Evolutionary conservation across 1,284 basidiomycete genomes (phyloP).

Genomic region (Ceratobasidium theobromae): DNA sequence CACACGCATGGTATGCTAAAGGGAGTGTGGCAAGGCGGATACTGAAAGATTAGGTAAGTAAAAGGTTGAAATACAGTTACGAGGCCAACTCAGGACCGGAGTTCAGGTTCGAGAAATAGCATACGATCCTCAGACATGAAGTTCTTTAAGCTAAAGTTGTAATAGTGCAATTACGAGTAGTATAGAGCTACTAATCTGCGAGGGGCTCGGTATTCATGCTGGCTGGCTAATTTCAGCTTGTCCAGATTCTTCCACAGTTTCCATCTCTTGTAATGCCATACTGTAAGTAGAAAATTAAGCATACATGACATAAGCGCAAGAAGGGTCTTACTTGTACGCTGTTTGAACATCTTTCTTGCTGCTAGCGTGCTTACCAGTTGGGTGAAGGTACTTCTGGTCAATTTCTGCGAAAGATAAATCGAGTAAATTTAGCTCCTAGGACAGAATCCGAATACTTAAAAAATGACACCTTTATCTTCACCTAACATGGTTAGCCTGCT

Average conservation of each 20-base stretch:
- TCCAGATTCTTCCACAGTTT: slow-evolving; percentile 30
- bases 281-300: background rate
- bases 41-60: too few species aligned
- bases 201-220: background rate
- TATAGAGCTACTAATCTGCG: too few species aligned
- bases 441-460: background rate
- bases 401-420: slow-evolving; percentile 33
- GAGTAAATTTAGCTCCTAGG: slow-evolving; percentile 6
- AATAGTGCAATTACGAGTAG: too few species aligned
- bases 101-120: too few species aligned
- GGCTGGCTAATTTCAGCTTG: background rate
- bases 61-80: too few species aligned
- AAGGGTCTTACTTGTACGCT: slow-evolving; percentile 31
- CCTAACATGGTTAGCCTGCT: slow-evolving; percentile 57
- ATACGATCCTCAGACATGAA: too few species aligned
- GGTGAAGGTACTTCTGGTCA: slow-evolving; percentile 37
- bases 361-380: slow-evolving; percentile 23
- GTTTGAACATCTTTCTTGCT: background rate
- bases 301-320: background rate
- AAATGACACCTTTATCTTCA: slow-evolving; percentile 55
- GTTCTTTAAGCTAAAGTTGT: too few species aligned
- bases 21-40: too few species aligned
- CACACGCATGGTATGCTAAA: too few species aligned
- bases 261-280: slow-evolving; percentile 31
- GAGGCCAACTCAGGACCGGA: too few species aligned